phyloP scores from a whole-genome alignment of 225 moss, liverwort and hornwort genomes.

The Anthoceros angustus region DNA sequence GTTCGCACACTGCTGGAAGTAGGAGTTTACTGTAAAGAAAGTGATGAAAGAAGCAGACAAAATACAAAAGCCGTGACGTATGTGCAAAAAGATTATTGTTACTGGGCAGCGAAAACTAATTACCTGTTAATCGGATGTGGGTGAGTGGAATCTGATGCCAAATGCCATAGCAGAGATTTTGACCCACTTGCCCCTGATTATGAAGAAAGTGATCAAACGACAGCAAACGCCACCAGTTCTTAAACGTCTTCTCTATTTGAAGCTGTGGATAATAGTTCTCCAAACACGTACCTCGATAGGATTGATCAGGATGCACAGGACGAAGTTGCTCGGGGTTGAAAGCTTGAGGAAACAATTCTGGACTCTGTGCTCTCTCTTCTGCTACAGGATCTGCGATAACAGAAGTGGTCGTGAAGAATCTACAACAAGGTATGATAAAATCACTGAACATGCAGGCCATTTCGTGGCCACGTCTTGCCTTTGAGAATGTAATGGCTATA shows the following conservation, averaged over 20 bases:
- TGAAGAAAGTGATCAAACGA: background rate
- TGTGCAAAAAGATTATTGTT: too few species aligned
- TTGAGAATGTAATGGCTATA: background rate
- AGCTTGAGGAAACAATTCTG: background rate
- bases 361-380: background rate
- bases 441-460: background rate
- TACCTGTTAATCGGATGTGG: background rate
- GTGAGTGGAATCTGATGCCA: background rate
- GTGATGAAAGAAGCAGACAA: too few species aligned
- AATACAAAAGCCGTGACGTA: too few species aligned
- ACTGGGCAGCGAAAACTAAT: background rate
- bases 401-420: background rate
- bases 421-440: too few species aligned
- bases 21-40: too few species aligned
- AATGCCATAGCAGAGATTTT: background rate
- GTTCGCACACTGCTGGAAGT: too few species aligned
- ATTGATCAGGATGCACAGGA: background rate
- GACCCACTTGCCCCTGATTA: background rate
- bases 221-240: background rate
- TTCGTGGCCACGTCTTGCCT: background rate
- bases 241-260: too few species aligned
- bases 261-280: background rate
- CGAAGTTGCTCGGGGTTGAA: conserved; percentile 1
- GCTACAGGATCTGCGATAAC: background rate
- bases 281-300: background rate